A percentile compares a stretch with the other conserved stretches of the same genome.
Evolutionary conservation across 1,139 yeast species (phyloP).

Genomic region (Blastobotrys buckinghamii): DNA sequence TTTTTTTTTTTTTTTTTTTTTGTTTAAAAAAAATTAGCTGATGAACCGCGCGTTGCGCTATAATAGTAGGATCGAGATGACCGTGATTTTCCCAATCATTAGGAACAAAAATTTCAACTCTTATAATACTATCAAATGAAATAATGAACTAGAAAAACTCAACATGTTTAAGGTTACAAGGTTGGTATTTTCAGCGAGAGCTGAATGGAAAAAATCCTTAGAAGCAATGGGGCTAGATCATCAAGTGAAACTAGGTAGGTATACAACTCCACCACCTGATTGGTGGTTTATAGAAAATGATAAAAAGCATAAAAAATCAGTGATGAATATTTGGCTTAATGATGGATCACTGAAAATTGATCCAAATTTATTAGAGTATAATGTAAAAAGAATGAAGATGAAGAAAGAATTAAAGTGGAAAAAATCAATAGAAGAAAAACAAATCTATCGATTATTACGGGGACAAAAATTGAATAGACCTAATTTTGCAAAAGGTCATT

Average conservation of each 20-base stretch:
- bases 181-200: not conserved
- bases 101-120: too few relatives aligned
- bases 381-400: conserved; percentile 3
- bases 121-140: too few relatives aligned
- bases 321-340: not conserved
- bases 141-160: not conserved
- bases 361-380: not conserved
- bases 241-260: conserved; percentile 8
- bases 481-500: not conserved
- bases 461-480: not conserved
- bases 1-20: too few relatives aligned
- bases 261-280: conserved; percentile 6
- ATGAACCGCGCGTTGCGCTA: too few relatives aligned
- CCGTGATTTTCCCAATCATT: too few relatives aligned
- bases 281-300: conserved; percentile 10
- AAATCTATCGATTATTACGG: too few relatives aligned
- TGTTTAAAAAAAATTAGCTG: not conserved
- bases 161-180: not conserved
- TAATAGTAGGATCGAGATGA: too few relatives aligned
- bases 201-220: conserved; percentile 2
- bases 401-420: conserved; percentile 11
- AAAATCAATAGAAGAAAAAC: conserved; percentile 8
- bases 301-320: not conserved
- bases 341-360: not conserved
- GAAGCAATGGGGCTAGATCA: conserved; percentile 1